A percentile compares a stretch with the other conserved stretches of the same genome.
Conservation (phyloP, 2,329 filamentous ascomycete genomes). For the Fusarium caatingaense region DNA sequence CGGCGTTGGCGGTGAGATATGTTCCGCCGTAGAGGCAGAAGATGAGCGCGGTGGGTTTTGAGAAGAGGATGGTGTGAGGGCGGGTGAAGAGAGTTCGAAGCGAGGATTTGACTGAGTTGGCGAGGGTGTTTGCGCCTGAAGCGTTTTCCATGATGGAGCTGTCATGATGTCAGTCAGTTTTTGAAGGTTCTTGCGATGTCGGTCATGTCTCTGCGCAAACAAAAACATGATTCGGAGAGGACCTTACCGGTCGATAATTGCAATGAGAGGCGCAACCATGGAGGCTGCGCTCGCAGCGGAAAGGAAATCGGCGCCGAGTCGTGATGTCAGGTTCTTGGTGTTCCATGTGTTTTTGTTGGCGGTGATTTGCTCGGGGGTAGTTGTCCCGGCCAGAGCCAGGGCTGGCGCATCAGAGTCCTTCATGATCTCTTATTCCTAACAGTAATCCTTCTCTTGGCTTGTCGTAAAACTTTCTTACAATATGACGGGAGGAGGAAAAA, state of each 20-base stretch:
- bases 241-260: conserved; percentile 83
- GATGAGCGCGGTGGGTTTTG: conserved; percentile 76
- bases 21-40: conserved; percentile 86
- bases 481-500: conserved; percentile 5
- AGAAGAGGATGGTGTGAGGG: conserved; percentile 71
- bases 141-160: conserved; percentile 86
- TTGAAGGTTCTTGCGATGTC: conserved; percentile 13
- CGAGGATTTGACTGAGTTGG: conserved; percentile 69
- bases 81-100: conserved; percentile 66
- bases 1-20: conserved; percentile 86
- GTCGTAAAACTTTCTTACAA: not conserved
- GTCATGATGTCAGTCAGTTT: conserved; percentile 28
- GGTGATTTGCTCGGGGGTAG: conserved; percentile 31
- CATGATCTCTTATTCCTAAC: not conserved
- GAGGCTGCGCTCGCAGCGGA: conserved; percentile 78
- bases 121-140: conserved; percentile 73
- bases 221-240: not conserved
- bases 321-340: conserved; percentile 74
- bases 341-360: conserved; percentile 68
- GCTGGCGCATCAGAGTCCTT: conserved; percentile 31
- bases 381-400: conserved; percentile 38
- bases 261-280: conserved; percentile 85
- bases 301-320: conserved; percentile 74
- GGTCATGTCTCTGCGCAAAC: not conserved
- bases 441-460: not conserved